Conservation (phyloP, 1,284 basidiomycete species). For the Takashimella tepidaria region DNA sequence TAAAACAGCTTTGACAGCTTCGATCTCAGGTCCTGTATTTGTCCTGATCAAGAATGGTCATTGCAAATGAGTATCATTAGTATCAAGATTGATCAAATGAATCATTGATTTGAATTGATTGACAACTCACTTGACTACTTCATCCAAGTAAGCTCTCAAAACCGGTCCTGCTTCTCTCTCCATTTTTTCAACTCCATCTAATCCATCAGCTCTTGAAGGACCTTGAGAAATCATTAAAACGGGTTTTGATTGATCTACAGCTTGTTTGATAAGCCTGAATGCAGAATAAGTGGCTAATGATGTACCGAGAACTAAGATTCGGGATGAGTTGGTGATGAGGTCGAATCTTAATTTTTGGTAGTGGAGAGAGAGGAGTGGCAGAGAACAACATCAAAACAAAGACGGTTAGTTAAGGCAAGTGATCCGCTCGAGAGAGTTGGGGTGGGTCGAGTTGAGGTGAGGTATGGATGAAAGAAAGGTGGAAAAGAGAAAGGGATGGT, state of each 20-base stretch:
- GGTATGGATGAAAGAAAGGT: too few relatives aligned
- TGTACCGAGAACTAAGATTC: conserved; percentile 74
- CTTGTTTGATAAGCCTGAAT: conserved; percentile 76
- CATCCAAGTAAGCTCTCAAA: conserved; percentile 55
- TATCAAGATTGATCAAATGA: too few relatives aligned
- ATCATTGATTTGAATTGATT: too few relatives aligned
- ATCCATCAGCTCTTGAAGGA: conserved; percentile 73
- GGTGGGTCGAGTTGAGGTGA: too few relatives aligned
- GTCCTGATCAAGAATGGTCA: not conserved
- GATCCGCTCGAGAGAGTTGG: too few relatives aligned
- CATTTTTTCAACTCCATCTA: conserved; percentile 68
- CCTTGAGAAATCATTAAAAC: conserved; percentile 79
- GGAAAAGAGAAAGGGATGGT: conserved; percentile 33
- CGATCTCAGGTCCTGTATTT: conserved; percentile 28
- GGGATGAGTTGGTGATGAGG: conserved; percentile 59
- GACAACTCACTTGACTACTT: conserved; percentile 32
- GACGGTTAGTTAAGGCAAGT: not conserved
- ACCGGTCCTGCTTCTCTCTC: conserved; percentile 65
- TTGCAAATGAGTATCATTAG: not conserved
- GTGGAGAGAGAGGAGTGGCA: not conserved
- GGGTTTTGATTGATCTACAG: conserved; percentile 66
- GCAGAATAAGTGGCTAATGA: conserved; percentile 89
- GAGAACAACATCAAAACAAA: too few relatives aligned
- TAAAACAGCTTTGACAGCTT: conserved; percentile 32
- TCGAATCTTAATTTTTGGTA: conserved; percentile 51